phyloP scores from a whole-genome alignment of 164 flowering plant genomes.

The Magnolia officinalis region DNA sequence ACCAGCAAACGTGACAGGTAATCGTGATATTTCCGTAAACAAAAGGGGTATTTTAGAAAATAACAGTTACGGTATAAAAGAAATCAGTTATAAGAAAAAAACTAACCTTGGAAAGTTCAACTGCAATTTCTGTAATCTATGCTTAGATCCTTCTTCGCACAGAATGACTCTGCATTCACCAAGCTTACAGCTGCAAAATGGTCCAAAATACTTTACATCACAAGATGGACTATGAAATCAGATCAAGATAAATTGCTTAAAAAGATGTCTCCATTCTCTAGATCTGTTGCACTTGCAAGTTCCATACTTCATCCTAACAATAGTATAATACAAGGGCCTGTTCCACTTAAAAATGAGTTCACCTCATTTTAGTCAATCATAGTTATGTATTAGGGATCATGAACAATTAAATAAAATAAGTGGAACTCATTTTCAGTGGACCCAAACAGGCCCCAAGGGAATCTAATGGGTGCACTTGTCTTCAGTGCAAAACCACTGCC shows the following conservation, averaged over 20 bases:
- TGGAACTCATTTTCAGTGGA: too few species aligned
- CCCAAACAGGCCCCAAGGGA: too few species aligned
- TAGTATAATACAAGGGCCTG: neutral
- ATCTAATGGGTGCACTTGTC: too few species aligned
- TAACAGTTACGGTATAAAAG: too few species aligned
- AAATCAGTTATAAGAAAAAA: neutral
- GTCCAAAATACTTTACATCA: neutral
- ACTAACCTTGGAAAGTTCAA: slow-evolving; percentile 89
- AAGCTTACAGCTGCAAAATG: slow-evolving; percentile 70
- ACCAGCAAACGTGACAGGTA: too few species aligned
- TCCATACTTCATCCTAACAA: neutral
- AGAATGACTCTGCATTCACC: slow-evolving; percentile 81
- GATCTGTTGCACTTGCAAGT: neutral
- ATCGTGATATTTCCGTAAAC: too few species aligned
- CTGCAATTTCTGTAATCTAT: slow-evolving; percentile 87
- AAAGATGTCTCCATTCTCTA: neutral
- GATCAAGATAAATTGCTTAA: neutral
- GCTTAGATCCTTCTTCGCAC: slow-evolving; percentile 80
- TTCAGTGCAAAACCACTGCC: too few species aligned
- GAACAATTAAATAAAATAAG: too few species aligned
- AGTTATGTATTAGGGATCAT: too few species aligned
- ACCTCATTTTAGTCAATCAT: neutral
- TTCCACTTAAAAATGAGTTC: neutral
- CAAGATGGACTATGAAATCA: neutral
- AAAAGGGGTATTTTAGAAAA: too few species aligned